Percentiles rank a stretch among this genome's conserved stretches.
Evolutionary conservation across 805 yeast genomes (phyloP).

Genomic region (Metschnikowia baotianmanensis): DNA sequence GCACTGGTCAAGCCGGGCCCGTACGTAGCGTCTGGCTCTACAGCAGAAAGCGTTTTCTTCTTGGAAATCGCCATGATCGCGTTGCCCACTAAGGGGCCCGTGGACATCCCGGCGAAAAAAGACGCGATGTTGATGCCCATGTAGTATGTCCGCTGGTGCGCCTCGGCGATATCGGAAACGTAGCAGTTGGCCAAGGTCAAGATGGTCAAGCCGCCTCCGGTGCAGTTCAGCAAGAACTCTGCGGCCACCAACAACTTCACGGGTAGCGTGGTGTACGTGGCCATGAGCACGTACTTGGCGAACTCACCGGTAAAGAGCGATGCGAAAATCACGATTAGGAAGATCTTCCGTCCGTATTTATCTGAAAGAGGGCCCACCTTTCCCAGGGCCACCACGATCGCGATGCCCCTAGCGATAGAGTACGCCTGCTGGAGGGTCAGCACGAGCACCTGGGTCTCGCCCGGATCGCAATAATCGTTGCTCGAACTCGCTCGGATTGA

Average conservation of each 20-base stretch:
- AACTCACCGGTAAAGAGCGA: slow-evolving; percentile 21
- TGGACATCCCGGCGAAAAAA: slow-evolving; percentile 55
- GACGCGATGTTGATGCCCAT: slow-evolving; percentile 62
- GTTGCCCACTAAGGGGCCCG: slow-evolving; percentile 60
- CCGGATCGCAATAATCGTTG: slow-evolving; percentile 28
- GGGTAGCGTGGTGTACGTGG: slow-evolving; percentile 27
- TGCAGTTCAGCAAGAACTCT: slow-evolving; percentile 44
- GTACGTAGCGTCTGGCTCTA: background rate
- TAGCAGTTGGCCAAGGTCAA: slow-evolving; percentile 64
- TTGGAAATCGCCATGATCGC: slow-evolving; percentile 6
- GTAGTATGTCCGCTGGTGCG: slow-evolving; percentile 53
- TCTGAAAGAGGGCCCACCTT: slow-evolving; percentile 42
- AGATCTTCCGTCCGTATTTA: slow-evolving; percentile 34
- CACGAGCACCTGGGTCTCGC: slow-evolving; percentile 34
- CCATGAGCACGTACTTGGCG: slow-evolving; percentile 24
- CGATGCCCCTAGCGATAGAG: slow-evolving; percentile 40
- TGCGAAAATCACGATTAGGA: slow-evolving; percentile 22
- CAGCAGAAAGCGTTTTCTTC: background rate
- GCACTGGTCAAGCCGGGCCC: slow-evolving; percentile 15
- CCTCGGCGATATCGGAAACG: slow-evolving; percentile 68
- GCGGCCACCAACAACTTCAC: slow-evolving; percentile 40
- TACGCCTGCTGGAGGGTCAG: slow-evolving; percentile 49
- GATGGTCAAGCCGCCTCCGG: slow-evolving; percentile 61
- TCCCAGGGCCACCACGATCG: slow-evolving; percentile 52
- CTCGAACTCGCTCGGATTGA: slow-evolving; percentile 13